Percentiles rank a stretch among this genome's conserved stretches.
phyloP scores from a whole-genome alignment of 768 basidiomycete genomes.

The Calocybe gangraenosa region DNA sequence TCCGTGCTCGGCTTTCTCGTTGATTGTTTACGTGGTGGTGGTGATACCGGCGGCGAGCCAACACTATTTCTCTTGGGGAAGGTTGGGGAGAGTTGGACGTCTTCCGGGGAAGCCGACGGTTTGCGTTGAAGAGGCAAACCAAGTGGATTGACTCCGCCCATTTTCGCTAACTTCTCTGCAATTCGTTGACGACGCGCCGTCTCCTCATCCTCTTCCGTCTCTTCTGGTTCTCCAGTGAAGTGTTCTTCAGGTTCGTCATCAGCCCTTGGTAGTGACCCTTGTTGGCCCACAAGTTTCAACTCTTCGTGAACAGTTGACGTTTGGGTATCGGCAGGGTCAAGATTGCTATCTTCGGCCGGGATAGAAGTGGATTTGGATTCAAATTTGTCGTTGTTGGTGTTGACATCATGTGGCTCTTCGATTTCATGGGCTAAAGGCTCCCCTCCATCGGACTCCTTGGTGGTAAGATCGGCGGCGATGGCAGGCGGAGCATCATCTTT shows the following conservation, averaged over 20 bases:
- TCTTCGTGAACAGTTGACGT: neutral
- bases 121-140: constrained; percentile 22
- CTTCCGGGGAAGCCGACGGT: constrained; percentile 14
- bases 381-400: neutral
- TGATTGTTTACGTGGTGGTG: constrained; percentile 11
- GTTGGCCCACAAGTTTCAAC: neutral
- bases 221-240: constrained; percentile 25
- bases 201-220: constrained; percentile 42
- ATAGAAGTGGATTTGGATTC: neutral
- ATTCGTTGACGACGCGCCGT: constrained; percentile 52
- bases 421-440: neutral
- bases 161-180: constrained; percentile 59
- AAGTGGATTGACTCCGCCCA: constrained; percentile 65
- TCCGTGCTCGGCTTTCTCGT: constrained; percentile 1
- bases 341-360: neutral
- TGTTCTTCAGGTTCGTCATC: constrained; percentile 3
- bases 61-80: constrained; percentile 10
- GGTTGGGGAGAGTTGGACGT: constrained; percentile 7
- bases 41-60: constrained; percentile 1
- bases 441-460: neutral
- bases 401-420: neutral
- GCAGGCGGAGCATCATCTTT: neutral
- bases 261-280: constrained; percentile 2
- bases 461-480: neutral
- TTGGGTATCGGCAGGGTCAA: neutral